Evolutionary conservation across 1,284 basidiomycete species (phyloP).

Genomic region (Pisolithus thermaeus): DNA sequence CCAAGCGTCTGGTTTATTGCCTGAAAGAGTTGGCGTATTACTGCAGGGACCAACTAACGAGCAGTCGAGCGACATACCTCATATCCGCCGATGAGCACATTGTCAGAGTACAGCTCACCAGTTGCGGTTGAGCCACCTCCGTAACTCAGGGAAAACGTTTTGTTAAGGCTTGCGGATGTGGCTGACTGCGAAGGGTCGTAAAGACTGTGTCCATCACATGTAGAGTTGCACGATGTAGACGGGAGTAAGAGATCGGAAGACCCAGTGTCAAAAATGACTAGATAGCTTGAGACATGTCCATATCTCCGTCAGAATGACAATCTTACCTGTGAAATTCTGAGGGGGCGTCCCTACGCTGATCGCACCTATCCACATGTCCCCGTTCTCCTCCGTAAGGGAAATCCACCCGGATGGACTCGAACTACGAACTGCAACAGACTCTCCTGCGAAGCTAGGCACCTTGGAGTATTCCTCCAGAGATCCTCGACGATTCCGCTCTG

Average conservation of each 20-base stretch:
- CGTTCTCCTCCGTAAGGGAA: slow-evolving; percentile 27
- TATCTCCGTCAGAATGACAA: slow-evolving; percentile 1
- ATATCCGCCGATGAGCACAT: slow-evolving; percentile 25
- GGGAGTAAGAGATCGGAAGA: slow-evolving; percentile 34
- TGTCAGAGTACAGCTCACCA: slow-evolving; percentile 30
- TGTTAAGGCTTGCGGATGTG: slow-evolving; percentile 20
- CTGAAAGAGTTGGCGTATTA: slow-evolving; percentile 15
- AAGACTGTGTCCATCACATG: slow-evolving; percentile 31
- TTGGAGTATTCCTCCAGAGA: neutral
- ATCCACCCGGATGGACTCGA: slow-evolving; percentile 13
- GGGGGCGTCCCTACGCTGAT: slow-evolving; percentile 39
- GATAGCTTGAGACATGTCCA: slow-evolving; percentile 6
- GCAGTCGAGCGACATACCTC: slow-evolving; percentile 30
- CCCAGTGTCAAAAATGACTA: slow-evolving; percentile 42
- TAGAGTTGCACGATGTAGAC: slow-evolving; percentile 29
- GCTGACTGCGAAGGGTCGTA: slow-evolving; percentile 30
- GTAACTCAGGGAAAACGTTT: slow-evolving; percentile 25
- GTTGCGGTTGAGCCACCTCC: slow-evolving; percentile 28
- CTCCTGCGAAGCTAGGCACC: no score
- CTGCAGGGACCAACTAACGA: neutral
- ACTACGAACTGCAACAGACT: neutral
- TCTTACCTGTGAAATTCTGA: slow-evolving; percentile 25
- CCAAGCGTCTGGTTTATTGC: slow-evolving; percentile 36
- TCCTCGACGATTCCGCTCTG: slow-evolving; percentile 2
- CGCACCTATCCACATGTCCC: slow-evolving; percentile 33